These are phyloP conservation scores for Kodamaea ohmeri DNA, from an alignment of 1,139 yeast species.

Conservation along the genomic window DNA sequence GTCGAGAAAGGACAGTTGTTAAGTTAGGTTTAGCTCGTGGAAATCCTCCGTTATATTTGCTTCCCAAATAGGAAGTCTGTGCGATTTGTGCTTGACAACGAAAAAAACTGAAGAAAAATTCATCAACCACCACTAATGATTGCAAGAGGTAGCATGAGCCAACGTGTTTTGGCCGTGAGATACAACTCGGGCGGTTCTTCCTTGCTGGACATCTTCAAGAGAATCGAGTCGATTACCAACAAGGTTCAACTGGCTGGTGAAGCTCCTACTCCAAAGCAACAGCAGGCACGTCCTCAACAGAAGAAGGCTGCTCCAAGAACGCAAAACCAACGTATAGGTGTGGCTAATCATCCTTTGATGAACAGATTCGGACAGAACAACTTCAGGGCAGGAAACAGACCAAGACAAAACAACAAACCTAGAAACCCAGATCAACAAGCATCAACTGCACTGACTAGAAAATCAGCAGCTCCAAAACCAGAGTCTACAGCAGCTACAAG, in stretches of 20 bases:
- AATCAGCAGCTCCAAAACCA: neutral
- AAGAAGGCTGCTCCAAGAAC: slow-evolving; percentile 7
- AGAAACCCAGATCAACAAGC: slow-evolving; percentile 3
- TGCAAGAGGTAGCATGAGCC: slow-evolving; percentile 3
- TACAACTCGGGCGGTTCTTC: slow-evolving; percentile 14
- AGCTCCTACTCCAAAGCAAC: neutral
- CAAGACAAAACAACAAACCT: neutral
- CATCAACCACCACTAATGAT: slow-evolving; percentile 2
- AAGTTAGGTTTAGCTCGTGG: neutral
- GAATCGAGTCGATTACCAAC: slow-evolving; percentile 33
- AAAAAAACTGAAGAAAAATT: slow-evolving; percentile 3
- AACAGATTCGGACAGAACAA: slow-evolving; percentile 8
- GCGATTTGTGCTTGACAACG: neutral
- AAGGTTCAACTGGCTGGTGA: slow-evolving; percentile 12
- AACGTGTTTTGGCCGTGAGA: slow-evolving; percentile 3
- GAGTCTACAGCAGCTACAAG: neutral
- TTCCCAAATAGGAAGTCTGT: slow-evolving; percentile 3
- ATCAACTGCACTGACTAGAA: neutral
- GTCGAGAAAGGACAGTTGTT: neutral
- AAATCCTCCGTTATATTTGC: neutral
- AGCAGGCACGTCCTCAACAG: slow-evolving; percentile 3
- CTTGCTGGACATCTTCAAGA: slow-evolving; percentile 33
- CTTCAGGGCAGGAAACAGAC: neutral
- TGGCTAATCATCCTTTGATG: slow-evolving; percentile 15
- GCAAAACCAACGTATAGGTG: slow-evolving; percentile 10